phyloP scores from a whole-genome alignment of 2,329 filamentous ascomycete genomes.

The Zalaria sp. region DNA sequence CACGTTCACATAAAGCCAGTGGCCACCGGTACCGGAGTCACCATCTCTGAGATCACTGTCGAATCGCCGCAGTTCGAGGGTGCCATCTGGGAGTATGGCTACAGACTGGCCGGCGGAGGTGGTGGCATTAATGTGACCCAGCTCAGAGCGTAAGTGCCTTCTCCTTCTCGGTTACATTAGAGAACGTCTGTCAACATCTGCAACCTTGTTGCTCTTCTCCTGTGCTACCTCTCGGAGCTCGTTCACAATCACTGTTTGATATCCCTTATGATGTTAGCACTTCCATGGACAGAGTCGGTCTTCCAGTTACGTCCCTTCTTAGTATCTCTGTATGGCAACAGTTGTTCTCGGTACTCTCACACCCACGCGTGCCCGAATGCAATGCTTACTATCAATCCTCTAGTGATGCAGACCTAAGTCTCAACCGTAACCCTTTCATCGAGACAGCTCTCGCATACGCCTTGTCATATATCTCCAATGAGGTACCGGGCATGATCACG shows the following conservation, averaged over 20 bases:
- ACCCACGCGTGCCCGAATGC: not conserved
- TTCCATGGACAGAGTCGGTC: too few relatives aligned
- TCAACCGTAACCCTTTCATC: slow-evolving; percentile 67
- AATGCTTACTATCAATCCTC: slow-evolving; percentile 9
- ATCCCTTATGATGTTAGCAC: too few relatives aligned
- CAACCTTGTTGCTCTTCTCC: too few relatives aligned
- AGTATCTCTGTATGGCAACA: not conserved
- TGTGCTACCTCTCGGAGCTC: too few relatives aligned
- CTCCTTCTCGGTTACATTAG: too few relatives aligned
- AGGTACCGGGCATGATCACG: slow-evolving; percentile 40
- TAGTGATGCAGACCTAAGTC: slow-evolving; percentile 23
- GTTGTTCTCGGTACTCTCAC: not conserved
- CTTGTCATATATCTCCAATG: slow-evolving; percentile 60
- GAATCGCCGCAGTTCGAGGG: slow-evolving; percentile 81
- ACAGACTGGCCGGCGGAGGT: slow-evolving; percentile 52
- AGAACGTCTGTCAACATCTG: too few relatives aligned
- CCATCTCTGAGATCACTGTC: slow-evolving; percentile 61
- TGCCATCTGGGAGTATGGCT: slow-evolving; percentile 78
- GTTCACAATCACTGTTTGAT: too few relatives aligned
- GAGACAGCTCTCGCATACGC: slow-evolving; percentile 82
- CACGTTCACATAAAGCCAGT: slow-evolving; percentile 45
- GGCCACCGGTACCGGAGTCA: slow-evolving; percentile 45
- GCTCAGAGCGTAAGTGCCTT: slow-evolving; percentile 55
- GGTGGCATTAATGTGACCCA: slow-evolving; percentile 76
- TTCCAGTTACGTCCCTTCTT: not conserved